A percentile compares a stretch with the other conserved stretches of the same genome.
Evolutionary conservation across 441 rosid genomes (phyloP).

Genomic region (Dalechampia spathulata): DNA sequence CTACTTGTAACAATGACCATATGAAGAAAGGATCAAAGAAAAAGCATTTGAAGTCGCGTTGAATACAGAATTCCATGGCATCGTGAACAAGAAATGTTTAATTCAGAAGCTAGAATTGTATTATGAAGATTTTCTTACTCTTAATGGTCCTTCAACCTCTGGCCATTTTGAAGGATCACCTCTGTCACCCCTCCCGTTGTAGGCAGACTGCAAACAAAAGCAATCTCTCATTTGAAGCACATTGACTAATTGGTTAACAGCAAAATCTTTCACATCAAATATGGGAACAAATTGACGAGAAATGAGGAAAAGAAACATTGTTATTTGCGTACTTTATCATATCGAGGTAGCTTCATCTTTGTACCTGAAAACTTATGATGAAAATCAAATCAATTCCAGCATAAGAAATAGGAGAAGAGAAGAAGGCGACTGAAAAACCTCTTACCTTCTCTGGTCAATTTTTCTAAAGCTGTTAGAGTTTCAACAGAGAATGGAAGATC

Average conservation of each 20-base stretch:
- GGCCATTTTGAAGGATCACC: slow-evolving; percentile 80
- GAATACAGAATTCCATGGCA: too few species aligned
- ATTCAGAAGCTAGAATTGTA: slow-evolving; percentile 6
- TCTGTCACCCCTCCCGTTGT: slow-evolving; percentile 86
- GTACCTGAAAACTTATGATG: slow-evolving; percentile 41
- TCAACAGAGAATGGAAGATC: slow-evolving; percentile 81
- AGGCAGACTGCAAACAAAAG: slow-evolving; percentile 66
- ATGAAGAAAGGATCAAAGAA: too few species aligned
- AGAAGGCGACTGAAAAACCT: slow-evolving; percentile 12
- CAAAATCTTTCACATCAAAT: neutral
- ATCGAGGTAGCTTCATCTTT: slow-evolving; percentile 92
- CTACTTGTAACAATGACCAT: too few species aligned
- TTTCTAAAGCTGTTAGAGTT: slow-evolving; percentile 48
- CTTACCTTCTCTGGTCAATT: slow-evolving; percentile 66
- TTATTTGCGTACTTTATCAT: slow-evolving; percentile 58
- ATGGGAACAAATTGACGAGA: neutral
- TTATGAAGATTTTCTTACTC: slow-evolving; percentile 37
- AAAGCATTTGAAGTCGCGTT: too few species aligned
- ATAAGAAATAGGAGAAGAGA: neutral
- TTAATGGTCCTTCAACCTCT: slow-evolving; percentile 84
- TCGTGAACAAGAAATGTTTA: too few species aligned
- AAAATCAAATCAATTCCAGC: slow-evolving; percentile 10
- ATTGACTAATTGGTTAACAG: neutral
- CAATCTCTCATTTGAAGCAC: slow-evolving; percentile 9
- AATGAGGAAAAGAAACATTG: slow-evolving; percentile 5